Percentiles rank a stretch among this genome's conserved stretches.
Conservation (phyloP, 2,329 filamentous ascomycete genomes). For the Dichotomopilus funicola region DNA sequence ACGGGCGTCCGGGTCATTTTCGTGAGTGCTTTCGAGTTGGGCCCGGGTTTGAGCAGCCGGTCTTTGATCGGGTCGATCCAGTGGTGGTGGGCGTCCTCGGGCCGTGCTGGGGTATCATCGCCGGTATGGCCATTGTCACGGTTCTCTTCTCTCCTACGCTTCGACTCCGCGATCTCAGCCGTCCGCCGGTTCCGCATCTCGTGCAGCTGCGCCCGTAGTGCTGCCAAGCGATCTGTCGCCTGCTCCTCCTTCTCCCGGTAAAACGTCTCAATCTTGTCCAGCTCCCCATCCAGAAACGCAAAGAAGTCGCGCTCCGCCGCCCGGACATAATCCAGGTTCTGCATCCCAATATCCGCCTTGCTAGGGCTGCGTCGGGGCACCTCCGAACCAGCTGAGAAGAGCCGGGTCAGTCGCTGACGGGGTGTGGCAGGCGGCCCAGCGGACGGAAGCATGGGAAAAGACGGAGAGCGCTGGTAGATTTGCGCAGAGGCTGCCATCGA, state of each 20-base stretch:
- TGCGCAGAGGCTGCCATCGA: conserved; percentile 24
- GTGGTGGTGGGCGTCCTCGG: conserved; percentile 24
- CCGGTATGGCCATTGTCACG: conserved; percentile 20
- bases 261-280: conserved; percentile 88
- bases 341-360: conserved; percentile 38
- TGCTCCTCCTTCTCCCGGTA: conserved; percentile 85
- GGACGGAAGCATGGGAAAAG: conserved; percentile 19
- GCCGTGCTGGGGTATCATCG: conserved; percentile 22
- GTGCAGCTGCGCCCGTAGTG: conserved; percentile 78
- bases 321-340: conserved; percentile 49
- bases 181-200: conserved; percentile 84
- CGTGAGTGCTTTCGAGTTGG: conserved; percentile 54
- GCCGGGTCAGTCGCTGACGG: conserved; percentile 31
- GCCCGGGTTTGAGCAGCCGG: conserved; percentile 49
- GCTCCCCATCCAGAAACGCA: conserved; percentile 71
- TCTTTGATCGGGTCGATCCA: conserved; percentile 51
- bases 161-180: conserved; percentile 55
- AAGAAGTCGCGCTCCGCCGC: conserved; percentile 80
- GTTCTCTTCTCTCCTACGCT: conserved; percentile 29
- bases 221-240: conserved; percentile 62
- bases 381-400: conserved; percentile 35
- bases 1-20: conserved; percentile 47
- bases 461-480: conserved; percentile 13
- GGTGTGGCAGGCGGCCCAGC: conserved; percentile 23
- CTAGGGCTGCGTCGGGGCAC: conserved; percentile 31